Percentiles rank a stretch among this genome's conserved stretches.
These are phyloP conservation scores for Canariomyces notabilis DNA, from an alignment of 2,329 filamentous ascomycete genomes.

Conservation along the genomic window DNA sequence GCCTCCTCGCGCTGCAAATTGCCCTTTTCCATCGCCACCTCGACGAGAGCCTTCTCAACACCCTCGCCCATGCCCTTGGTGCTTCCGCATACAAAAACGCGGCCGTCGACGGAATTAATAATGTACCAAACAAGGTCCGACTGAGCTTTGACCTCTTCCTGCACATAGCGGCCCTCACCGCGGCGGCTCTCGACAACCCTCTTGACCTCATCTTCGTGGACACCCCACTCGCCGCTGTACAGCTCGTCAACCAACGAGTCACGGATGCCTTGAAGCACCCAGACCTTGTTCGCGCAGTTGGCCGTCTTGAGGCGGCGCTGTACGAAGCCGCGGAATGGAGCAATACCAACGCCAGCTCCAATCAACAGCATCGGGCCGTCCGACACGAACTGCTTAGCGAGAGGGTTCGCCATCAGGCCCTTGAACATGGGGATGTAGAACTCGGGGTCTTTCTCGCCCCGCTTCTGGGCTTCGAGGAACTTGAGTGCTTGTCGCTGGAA, in stretches of 20 bases:
- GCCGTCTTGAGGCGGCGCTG: slow-evolving; percentile 89
- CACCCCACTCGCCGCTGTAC: slow-evolving; percentile 93
- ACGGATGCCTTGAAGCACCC: slow-evolving; percentile 91
- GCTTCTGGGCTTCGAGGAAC: slow-evolving; percentile 62
- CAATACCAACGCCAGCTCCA: slow-evolving; percentile 92
- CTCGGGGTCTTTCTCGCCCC: slow-evolving; percentile 53
- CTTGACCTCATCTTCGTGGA: slow-evolving; percentile 82
- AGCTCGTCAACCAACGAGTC: slow-evolving; percentile 93
- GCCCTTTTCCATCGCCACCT: slow-evolving; percentile 90
- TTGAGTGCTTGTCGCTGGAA: slow-evolving; percentile 77
- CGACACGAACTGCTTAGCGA: slow-evolving; percentile 84
- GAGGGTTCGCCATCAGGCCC: slow-evolving; percentile 92
- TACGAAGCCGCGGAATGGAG: slow-evolving; percentile 95
- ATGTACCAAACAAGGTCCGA: slow-evolving; percentile 98
- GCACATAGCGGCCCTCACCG: slow-evolving; percentile 84
- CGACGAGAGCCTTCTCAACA: slow-evolving; percentile 79
- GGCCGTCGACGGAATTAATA: slow-evolving; percentile 90
- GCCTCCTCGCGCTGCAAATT: slow-evolving; percentile 79
- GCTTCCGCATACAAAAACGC: slow-evolving; percentile 94
- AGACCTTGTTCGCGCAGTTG: slow-evolving; percentile 96
- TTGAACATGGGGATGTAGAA: slow-evolving; percentile 95
- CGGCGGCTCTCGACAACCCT: slow-evolving; percentile 71
- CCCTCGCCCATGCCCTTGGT: slow-evolving; percentile 97
- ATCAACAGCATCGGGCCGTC: slow-evolving; percentile 98
- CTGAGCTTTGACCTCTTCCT: slow-evolving; percentile 87